Evolutionary conservation across 148 eudicot genomes (phyloP), one percentile per base, ranked within the genome.

Genomic region (Nyssa sinensis): DNA sequence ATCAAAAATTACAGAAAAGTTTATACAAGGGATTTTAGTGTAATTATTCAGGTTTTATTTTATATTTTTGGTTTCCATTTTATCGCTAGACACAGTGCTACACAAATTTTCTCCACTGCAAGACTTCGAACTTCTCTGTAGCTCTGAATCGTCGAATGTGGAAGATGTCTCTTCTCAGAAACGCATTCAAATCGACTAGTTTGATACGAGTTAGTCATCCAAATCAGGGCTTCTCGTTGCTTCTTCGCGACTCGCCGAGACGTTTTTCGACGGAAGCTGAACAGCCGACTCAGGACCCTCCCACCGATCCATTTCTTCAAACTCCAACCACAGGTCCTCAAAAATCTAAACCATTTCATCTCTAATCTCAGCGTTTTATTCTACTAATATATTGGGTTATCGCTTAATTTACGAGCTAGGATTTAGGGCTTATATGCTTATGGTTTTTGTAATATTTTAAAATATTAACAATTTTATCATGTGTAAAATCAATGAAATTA

Each of bases 231-330:
- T 69, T 62, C 31, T 24, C 64, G 37, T 59, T 30, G 3, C 30
- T 65, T 59, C 63, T 62, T 19, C 76, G 72, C 13, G 64, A 62
- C 70, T 62, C 74, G 21, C 55, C 61, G 32, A 63, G 79, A 64
- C 71, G 62, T 62, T 77, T 81, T 59, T 79, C 89, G 47, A 84
- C 87, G 13, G 82, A 80, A 68, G 62, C 79, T 30, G 71, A 80
- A 27, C 79, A 63, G 63, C 84, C 83, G 60, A 39, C 62, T 30
- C 72, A 25, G 8, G 9, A 47, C 32, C 49, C 69, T 17, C 34
- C 62, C 5, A 13, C 33, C 30, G 73, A 74, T 31, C n/a, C 72
- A 11, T 62, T 86, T 75, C 75, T 72, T 64, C 68, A n/a, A 14
- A 67, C 75, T 28, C 76, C 85, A 51, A 24, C 47, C 57, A 65